Evolutionary conservation across 768 basidiomycete species (phyloP), one percentile per base, ranked within the genome.

Genomic region (Rhodocollybia butyracea): DNA sequence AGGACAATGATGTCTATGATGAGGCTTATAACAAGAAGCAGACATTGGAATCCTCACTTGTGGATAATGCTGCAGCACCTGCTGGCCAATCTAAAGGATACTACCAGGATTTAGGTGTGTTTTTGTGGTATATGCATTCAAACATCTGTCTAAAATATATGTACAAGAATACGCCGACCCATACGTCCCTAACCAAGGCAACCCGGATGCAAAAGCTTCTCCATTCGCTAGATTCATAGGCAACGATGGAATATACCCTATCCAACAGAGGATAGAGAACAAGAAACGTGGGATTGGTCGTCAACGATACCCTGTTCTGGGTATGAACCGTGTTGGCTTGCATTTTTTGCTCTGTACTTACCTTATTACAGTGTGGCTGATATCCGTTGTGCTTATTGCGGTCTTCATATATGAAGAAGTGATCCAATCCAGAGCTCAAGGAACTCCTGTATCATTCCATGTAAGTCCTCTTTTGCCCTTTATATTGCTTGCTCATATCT

Each of bases 401-500:
- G 75, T 91, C 7, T 83, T 96, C 62, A 85, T 95, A n/a, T 88
- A 88, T 61, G 94, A 96, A 68, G 77, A 95, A 21, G 82, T 93
- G 21, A 74, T 83, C 22, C 95, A 97, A 64, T 68, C 76, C 54
- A 75, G 80, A 60, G 79, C 82, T 17, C 93, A 94, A 63, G 95
- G 95, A 0, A 84, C 81, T 5, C 88, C 91, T 0, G 77, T 98
- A 45, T 94, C 94, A 2, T 84, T 94, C 68, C 89, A 94, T 76
- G 91, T 84, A 56, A 54, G 75, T 36, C 31, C 30, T 10, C 12
- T 7, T 5, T 17, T 47, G 8, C 46, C 31, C 41, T n/a, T 43
- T 40, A 27, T 13, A 38, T 3, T 32, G 27, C 21, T 51, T 32
- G 41, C 42, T 42, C 50, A 30, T 30, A 48, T 43, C 22, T 3